Percentiles rank a stretch among this genome's conserved stretches.
These are phyloP conservation scores for Fusarium sterilihyphosum DNA, from an alignment of 2,329 filamentous ascomycete genomes.

Conservation along the genomic window DNA sequence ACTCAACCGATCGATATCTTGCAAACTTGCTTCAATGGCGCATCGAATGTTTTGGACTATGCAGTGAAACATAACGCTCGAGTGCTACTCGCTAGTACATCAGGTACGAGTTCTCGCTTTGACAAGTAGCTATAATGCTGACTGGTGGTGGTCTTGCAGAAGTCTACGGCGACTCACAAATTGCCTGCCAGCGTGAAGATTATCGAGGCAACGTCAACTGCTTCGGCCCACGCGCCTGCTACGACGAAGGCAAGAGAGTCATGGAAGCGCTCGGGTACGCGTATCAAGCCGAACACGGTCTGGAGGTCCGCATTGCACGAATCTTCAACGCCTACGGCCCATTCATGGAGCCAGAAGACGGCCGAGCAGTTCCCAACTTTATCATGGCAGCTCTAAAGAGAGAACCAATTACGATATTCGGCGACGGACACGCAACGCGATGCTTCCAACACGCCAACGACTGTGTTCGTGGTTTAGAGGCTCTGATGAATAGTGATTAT, in stretches of 20 bases:
- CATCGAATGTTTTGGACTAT: conserved; percentile 29
- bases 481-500: conserved; percentile 35
- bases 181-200: conserved; percentile 26
- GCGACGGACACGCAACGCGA: conserved; percentile 26
- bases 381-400: conserved; percentile 29
- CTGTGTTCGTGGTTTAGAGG: conserved; percentile 18
- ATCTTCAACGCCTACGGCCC: conserved; percentile 37
- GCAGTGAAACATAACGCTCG: conserved; percentile 30
- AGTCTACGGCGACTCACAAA: conserved; percentile 30
- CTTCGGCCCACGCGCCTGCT: conserved; percentile 53
- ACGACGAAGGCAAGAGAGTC: conserved; percentile 54
- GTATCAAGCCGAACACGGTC: conserved; percentile 30
- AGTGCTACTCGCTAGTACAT: conserved; percentile 28
- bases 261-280: conserved; percentile 51
- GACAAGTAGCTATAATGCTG: accelerated
- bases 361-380: conserved; percentile 32
- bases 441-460: conserved; percentile 29
- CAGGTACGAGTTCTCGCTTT: neutral
- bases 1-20: conserved; percentile 31
- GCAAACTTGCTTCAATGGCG: conserved; percentile 33
- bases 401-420: conserved; percentile 28
- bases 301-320: conserved; percentile 37
- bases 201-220: conserved; percentile 55
- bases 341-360: conserved; percentile 19
- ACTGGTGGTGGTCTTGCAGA: neutral